These are phyloP conservation scores for Chaetomium strumarium DNA, from an alignment of 2,329 filamentous ascomycete species.

Conservation along the genomic window DNA sequence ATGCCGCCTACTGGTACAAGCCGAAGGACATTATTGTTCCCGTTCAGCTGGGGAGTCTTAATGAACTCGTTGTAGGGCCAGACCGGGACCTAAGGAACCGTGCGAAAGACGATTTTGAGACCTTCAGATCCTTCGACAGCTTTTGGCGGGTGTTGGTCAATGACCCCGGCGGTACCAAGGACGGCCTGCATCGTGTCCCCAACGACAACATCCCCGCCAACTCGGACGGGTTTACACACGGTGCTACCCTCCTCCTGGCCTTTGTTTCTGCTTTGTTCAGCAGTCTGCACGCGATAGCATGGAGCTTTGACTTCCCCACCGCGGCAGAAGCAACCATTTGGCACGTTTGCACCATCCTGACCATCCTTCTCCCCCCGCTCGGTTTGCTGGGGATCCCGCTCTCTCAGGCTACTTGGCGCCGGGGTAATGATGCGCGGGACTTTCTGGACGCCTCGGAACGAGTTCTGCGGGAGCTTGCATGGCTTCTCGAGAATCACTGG, in stretches of 20 bases:
- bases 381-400: slow-evolving; percentile 2
- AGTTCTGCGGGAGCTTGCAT: neutral
- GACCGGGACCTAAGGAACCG: no score
- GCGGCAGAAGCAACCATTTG: neutral
- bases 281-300: neutral
- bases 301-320: slow-evolving; percentile 3
- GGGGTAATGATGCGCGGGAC: neutral
- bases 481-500: neutral
- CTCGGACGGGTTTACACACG: neutral
- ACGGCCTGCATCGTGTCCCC: neutral
- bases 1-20: neutral
- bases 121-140: neutral
- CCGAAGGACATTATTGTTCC: neutral
- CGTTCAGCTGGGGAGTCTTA: neutral
- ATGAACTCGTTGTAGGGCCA: neutral
- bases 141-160: neutral
- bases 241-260: neutral
- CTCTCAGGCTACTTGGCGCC: neutral
- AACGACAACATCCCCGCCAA: neutral
- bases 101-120: neutral
- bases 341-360: slow-evolving; percentile 5
- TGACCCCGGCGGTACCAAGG: neutral
- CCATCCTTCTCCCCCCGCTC: neutral
- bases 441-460: neutral
- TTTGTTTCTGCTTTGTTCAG: neutral